Conservation (phyloP, 73 alveolate genomes). For the Breviolum minutum region DNA sequence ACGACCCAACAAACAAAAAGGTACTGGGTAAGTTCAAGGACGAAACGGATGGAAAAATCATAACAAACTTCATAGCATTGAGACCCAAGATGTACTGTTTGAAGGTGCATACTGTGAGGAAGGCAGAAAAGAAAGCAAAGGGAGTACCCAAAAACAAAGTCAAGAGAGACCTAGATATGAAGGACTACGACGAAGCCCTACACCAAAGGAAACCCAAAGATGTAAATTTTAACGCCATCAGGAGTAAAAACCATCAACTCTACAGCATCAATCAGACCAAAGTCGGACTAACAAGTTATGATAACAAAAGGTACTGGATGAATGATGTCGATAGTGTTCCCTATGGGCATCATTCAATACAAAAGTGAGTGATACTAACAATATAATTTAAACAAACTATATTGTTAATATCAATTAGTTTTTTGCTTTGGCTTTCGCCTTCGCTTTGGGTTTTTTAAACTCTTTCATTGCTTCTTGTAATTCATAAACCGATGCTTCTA, state of each 20-base stretch:
- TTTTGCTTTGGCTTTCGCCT: too few species aligned
- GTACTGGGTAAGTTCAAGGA: conserved; percentile 2
- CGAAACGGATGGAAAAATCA: background rate
- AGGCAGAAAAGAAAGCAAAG: conserved; percentile 7
- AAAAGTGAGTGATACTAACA: background rate
- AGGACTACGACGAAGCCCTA: background rate
- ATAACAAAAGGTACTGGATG: background rate
- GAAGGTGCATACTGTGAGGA: too few species aligned
- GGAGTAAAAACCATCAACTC: conserved; percentile 1
- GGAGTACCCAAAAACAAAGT: background rate
- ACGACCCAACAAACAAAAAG: background rate
- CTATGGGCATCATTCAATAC: background rate
- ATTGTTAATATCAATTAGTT: background rate
- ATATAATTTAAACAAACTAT: background rate
- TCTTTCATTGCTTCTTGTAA: background rate
- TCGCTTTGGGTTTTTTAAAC: background rate
- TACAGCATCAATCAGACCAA: background rate
- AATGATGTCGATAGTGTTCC: background rate
- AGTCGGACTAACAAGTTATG: background rate
- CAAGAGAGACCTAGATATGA: background rate
- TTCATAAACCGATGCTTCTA: too few species aligned
- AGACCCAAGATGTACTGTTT: background rate
- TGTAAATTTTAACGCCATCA: background rate
- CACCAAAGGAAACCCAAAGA: background rate
- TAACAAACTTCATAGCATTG: background rate